phyloP scores from a whole-genome alignment of 768 basidiomycete genomes.

The Calocera viscosa region DNA sequence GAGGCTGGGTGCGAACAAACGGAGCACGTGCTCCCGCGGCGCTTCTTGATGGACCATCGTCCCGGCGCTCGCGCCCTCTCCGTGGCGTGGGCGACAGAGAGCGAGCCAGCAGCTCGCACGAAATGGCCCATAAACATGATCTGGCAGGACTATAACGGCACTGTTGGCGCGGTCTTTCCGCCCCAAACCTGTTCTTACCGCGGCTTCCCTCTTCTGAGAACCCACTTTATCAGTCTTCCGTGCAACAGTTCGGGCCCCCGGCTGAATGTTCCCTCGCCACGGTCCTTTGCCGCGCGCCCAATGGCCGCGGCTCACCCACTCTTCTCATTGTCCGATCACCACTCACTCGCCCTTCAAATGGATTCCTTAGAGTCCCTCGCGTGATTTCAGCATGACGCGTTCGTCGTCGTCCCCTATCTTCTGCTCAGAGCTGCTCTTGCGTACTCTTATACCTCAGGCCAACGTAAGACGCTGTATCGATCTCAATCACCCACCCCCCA shows the following conservation, averaged over 20 bases:
- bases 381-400: not conserved
- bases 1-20: too few species aligned
- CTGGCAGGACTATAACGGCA: too few species aligned
- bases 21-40: too few species aligned
- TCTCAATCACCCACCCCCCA: not conserved
- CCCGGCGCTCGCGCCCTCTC: too few species aligned
- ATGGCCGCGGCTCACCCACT: conserved; percentile 1
- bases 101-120: too few species aligned
- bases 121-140: too few species aligned
- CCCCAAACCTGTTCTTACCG: too few species aligned
- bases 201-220: not conserved
- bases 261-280: not conserved
- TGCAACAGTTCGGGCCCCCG: not conserved
- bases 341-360: not conserved
- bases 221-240: not conserved
- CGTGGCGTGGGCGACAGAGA: too few species aligned
- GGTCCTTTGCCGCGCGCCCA: not conserved
- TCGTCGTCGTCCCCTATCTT: not conserved
- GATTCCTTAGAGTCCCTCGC: not conserved
- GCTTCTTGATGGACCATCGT: too few species aligned
- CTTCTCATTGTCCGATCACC: not conserved
- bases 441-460: not conserved
- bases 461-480: not conserved
- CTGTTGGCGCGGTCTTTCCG: too few species aligned
- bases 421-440: not conserved